Percentiles rank a stretch among this genome's conserved stretches.
phyloP scores from a whole-genome alignment of 768 basidiomycete species.

The Trametes elegans region DNA sequence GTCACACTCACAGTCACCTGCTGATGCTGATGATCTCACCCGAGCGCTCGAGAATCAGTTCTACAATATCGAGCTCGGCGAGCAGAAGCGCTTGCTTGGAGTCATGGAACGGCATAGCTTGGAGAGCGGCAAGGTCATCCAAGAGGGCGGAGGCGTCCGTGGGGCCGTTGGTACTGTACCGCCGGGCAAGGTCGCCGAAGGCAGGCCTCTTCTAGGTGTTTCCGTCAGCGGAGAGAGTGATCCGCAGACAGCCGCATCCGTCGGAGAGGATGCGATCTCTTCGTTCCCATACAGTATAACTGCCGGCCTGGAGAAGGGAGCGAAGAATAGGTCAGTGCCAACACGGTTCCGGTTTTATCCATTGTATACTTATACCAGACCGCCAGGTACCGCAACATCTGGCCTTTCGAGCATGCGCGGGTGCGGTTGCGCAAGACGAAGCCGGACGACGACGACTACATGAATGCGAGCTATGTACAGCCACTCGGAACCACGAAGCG shows the following conservation, averaged over 20 bases:
- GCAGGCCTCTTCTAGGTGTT: conserved; percentile 15
- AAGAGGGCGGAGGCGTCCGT: conserved; percentile 7
- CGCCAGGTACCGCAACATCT: conserved; percentile 87
- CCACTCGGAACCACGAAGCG: conserved; percentile 77
- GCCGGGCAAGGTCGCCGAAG: background rate
- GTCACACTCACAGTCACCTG: conserved; percentile 8
- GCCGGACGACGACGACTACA: conserved; percentile 71
- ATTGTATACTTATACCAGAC: background rate
- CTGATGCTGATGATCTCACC: conserved; percentile 55
- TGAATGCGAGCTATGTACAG: conserved; percentile 93
- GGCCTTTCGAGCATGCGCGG: conserved; percentile 95
- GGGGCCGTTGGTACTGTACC: conserved; percentile 3
- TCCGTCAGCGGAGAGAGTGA: background rate
- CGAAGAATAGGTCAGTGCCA: conserved; percentile 78
- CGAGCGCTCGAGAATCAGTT: conserved; percentile 90
- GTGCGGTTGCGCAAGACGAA: conserved; percentile 56
- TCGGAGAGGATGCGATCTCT: conserved; percentile 8
- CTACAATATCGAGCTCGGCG: conserved; percentile 87
- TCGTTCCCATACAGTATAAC: conserved; percentile 89
- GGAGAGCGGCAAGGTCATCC: conserved; percentile 42
- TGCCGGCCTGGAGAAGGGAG: conserved; percentile 91
- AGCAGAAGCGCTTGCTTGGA: conserved; percentile 84
- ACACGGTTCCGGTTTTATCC: background rate
- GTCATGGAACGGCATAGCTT: conserved; percentile 89
- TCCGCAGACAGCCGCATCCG: background rate